phyloP scores from a whole-genome alignment of 2,329 filamentous ascomycete genomes.

The Epichloe uncinata region DNA sequence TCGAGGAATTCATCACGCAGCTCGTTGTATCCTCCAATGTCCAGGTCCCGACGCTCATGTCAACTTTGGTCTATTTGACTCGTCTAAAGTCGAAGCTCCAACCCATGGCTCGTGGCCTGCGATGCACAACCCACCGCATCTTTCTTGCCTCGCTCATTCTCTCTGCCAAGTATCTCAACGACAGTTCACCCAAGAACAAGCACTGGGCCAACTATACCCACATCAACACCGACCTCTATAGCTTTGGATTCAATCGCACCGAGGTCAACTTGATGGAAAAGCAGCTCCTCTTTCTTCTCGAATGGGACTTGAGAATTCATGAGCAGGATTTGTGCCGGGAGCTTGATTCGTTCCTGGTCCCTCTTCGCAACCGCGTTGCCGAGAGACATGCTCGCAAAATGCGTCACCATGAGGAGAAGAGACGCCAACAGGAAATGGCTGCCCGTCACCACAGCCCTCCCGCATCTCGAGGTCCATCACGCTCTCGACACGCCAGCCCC shows the following conservation, averaged over 20 bases:
- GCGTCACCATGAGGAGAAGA: constrained; percentile 34
- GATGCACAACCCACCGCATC: constrained; percentile 94
- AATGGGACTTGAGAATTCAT: constrained; percentile 84
- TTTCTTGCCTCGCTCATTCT: constrained; percentile 80
- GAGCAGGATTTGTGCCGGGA: constrained; percentile 78
- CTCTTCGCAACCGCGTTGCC: constrained; percentile 54
- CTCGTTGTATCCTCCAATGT: constrained; percentile 89
- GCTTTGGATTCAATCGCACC: constrained; percentile 83
- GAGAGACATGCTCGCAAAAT: constrained; percentile 37
- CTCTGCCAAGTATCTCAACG: constrained; percentile 94
- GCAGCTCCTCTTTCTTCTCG: constrained; percentile 85
- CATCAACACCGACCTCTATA: constrained; percentile 49
- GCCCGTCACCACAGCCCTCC: constrained; percentile 33
- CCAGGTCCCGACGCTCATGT: constrained; percentile 95
- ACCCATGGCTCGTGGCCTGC: constrained; percentile 88
- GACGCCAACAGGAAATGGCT: constrained; percentile 24
- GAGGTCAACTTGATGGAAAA: constrained; percentile 99
- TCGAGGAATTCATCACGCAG: constrained; percentile 85
- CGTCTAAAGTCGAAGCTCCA: constrained; percentile 75
- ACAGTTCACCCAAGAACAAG: constrained; percentile 99
- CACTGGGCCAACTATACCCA: constrained; percentile 94
- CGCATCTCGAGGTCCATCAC: constrained; percentile 29
- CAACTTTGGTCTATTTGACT: constrained; percentile 82
- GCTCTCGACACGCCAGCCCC: constrained; percentile 26
- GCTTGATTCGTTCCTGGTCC: constrained; percentile 76